These are phyloP conservation scores for Thalassiosira profunda DNA, from an alignment of 108 stramenopile species.

Conservation along the genomic window DNA sequence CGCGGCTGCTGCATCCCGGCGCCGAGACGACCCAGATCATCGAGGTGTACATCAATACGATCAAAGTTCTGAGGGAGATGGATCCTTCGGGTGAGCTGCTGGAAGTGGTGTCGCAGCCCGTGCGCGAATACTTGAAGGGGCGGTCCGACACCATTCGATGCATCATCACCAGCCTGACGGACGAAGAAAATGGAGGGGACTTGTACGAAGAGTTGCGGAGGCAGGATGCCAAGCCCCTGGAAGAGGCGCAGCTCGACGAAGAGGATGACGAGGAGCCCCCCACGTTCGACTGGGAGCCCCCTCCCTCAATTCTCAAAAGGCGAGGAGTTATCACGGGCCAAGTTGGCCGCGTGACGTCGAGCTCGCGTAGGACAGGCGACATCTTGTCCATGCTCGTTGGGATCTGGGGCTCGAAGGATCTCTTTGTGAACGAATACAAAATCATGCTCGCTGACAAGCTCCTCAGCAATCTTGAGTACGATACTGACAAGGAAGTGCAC, in stretches of 20 bases:
- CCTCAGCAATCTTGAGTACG: conserved; percentile 83
- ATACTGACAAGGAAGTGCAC: conserved; percentile 94
- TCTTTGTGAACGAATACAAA: conserved; percentile 97
- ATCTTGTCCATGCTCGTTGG: conserved; percentile 96
- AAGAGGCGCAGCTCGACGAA: conserved; percentile 66
- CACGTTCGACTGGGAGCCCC: conserved; percentile 76
- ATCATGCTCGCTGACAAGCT: conserved; percentile 97
- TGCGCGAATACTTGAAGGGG: conserved; percentile 85
- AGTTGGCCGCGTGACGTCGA: conserved; percentile 37
- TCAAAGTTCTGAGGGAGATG: conserved; percentile 86
- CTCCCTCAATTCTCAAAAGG: conserved; percentile 71
- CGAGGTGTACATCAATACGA: conserved; percentile 95
- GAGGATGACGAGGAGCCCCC: conserved; percentile 78
- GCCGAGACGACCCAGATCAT: conserved; percentile 96
- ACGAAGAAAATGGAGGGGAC: conserved; percentile 89
- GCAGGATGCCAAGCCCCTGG: conserved; percentile 84
- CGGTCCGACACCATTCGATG: conserved; percentile 94
- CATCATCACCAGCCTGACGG: conserved; percentile 96
- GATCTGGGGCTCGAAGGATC: conserved; percentile 98
- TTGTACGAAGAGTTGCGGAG: conserved; percentile 95
- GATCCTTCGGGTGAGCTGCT: conserved; percentile 91
- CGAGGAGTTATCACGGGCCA: conserved; percentile 53
- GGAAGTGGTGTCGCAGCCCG: conserved; percentile 87
- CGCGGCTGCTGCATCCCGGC: conserved; percentile 95
- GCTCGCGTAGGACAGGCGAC: conserved; percentile 61